Conservation (phyloP, 1,139 yeast species). For the Suhomyces chickasaworum region DNA sequence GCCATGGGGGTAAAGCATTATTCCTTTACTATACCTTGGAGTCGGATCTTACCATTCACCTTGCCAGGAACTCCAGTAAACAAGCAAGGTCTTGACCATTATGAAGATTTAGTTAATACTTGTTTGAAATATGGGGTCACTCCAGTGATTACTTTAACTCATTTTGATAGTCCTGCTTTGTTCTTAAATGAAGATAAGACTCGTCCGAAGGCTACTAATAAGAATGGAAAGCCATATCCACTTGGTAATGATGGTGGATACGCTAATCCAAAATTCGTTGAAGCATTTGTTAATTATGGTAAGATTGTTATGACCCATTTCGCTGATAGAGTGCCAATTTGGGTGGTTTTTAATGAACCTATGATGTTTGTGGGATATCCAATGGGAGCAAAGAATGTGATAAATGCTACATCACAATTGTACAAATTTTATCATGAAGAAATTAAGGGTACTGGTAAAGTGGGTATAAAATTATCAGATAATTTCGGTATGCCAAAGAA, state of each 20-base stretch:
- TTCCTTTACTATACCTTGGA: constrained; percentile 38
- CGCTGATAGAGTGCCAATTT: constrained; percentile 35
- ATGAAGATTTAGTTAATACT: constrained; percentile 34
- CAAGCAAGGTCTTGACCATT: constrained; percentile 34
- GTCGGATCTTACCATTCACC: constrained; percentile 34
- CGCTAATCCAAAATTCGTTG: constrained; percentile 26
- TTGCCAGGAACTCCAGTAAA: constrained; percentile 34
- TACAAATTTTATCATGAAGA: constrained; percentile 32
- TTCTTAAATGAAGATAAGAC: constrained; percentile 1
- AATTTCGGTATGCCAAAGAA: constrained; percentile 24
- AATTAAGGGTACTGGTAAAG: constrained; percentile 27
- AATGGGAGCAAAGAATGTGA: constrained; percentile 28
- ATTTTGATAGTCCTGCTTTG: constrained; percentile 34
- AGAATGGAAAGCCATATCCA: constrained; percentile 3
- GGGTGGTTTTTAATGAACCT: constrained; percentile 40
- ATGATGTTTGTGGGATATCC: constrained; percentile 22
- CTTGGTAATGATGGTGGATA: constrained; percentile 27
- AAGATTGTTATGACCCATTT: constrained; percentile 32
- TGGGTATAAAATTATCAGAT: constrained; percentile 25
- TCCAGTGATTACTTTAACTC: constrained; percentile 37
- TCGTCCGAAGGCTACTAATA: not conserved
- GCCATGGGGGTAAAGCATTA: constrained; percentile 36
- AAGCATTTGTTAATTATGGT: constrained; percentile 36
- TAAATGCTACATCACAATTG: constrained; percentile 31
- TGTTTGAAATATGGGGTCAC: constrained; percentile 29